Evolutionary conservation across 208 protist genomes (phyloP), one percentile per base, ranked within the genome.

Genomic region (Trypanosoma avium): DNA sequence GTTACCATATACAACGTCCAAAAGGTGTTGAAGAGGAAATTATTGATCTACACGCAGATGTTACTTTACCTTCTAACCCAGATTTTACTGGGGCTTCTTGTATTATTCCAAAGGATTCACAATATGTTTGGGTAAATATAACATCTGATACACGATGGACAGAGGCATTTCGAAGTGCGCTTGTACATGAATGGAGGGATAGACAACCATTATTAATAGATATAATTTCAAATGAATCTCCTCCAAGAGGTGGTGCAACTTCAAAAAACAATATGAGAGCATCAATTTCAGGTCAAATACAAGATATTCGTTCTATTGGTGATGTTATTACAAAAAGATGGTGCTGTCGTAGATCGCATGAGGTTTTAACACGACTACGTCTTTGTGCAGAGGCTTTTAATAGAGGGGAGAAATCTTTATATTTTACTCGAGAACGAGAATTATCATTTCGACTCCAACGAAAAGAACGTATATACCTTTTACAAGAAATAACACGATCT

Each of bases 251-350:
- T 27, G 17, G 6, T 35, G 32, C 32, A 6, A 13, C 6, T 17
- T 35, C 15, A 4, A 53, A 46, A 22, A 33, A 32, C 5, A 13
- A 24, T 17, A 4, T 27, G 3, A 4, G 19, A 33, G 15, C 27
- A 55, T 5, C 17, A 10, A 36, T 12, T 22, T 30, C 12, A 7
- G 19, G 32, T 15, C 19, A 32, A n/a, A 24, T 36, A n/a, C n/a
- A n/a, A 12, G 68, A 75, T 40, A 24, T 81, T 8, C 60, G 68
- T 15, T 70, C 79, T 8, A 24, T 94, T 57, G 82, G 75, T 7
- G 88, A 94, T 57, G 67, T 91, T 10, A 66, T 91, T 8, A 42
- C 64, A 8, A 85, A 84, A 66, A 73, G 70, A 47, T 91, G 84
- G 88, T 69, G 68, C 45, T 91, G 88, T 47, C 68, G 53, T 21